Percentiles rank a stretch among this genome's conserved stretches.
Evolutionary conservation across 2,329 filamentous ascomycete species (phyloP).

Genomic region (Verticillium albo-atrum): DNA sequence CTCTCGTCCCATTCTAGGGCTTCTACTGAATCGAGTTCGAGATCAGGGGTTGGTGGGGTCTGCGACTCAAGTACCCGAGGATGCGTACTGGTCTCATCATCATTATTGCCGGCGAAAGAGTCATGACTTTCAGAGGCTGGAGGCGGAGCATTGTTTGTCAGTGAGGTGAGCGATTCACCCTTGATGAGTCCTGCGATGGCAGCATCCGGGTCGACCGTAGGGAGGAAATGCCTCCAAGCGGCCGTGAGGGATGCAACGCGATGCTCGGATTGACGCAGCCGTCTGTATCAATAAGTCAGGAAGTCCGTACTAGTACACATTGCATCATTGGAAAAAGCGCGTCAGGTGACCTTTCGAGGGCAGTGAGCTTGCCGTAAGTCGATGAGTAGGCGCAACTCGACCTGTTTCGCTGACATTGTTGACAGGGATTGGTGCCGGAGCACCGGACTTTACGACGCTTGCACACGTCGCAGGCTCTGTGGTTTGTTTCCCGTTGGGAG

Average conservation of each 20-base stretch:
- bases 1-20: slow-evolving; percentile 1
- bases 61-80: not conserved
- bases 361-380: slow-evolving; percentile 1
- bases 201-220: not conserved
- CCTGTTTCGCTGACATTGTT: not conserved
- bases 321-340: not conserved
- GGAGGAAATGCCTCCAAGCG: not conserved
- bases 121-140: too few species aligned
- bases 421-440: not conserved
- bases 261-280: not conserved
- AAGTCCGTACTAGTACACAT: not conserved
- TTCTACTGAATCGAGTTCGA: not conserved
- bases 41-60: not conserved
- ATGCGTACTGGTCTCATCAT: not conserved
- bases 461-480: not conserved
- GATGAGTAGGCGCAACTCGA: not conserved
- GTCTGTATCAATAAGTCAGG: not conserved
- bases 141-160: not conserved
- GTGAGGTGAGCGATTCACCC: not conserved
- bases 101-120: not conserved
- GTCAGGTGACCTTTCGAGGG: not conserved
- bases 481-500: not conserved
- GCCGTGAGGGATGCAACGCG: not conserved
- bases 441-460: slow-evolving; percentile 1
- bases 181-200: not conserved